These are phyloP conservation scores for Sphaerulina populicola DNA, from an alignment of 2,329 filamentous ascomycete species.

Conservation along the genomic window DNA sequence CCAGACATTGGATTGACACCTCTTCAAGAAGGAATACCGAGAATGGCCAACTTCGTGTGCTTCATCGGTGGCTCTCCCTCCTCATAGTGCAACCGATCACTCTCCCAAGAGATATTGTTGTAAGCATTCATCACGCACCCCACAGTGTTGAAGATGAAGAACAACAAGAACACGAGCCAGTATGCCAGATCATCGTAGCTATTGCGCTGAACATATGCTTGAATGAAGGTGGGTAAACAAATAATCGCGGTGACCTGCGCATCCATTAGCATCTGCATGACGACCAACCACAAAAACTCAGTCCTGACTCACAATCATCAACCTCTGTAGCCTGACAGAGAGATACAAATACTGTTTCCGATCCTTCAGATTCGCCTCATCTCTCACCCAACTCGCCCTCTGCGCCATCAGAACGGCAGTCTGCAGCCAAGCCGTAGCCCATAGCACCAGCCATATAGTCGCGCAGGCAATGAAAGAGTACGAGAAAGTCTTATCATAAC, in stretches of 20 bases:
- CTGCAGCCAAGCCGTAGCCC: conserved; percentile 30
- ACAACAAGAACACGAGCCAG: conserved; percentile 32
- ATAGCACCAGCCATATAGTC: conserved; percentile 26
- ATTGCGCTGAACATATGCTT: conserved; percentile 28
- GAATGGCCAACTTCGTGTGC: conserved; percentile 24
- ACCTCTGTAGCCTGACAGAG: conserved; percentile 28
- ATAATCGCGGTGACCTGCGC: conserved; percentile 29
- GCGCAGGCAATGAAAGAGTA: conserved; percentile 24
- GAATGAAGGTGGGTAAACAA: conserved; percentile 28
- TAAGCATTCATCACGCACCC: conserved; percentile 33
- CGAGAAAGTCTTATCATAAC: conserved; percentile 17
- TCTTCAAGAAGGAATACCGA: conserved; percentile 24
- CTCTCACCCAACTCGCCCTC: conserved; percentile 30
- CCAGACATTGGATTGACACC: background rate
- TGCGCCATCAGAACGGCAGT: conserved; percentile 30
- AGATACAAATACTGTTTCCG: conserved; percentile 29
- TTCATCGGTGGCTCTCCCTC: conserved; percentile 26
- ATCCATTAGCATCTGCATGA: background rate
- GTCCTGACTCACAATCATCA: conserved; percentile 26
- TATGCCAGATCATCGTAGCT: conserved; percentile 25
- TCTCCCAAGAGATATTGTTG: conserved; percentile 33
- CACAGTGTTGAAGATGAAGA: conserved; percentile 33
- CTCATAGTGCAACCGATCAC: conserved; percentile 27
- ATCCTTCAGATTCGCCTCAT: conserved; percentile 29
- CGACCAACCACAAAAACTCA: too few relatives aligned